These are phyloP conservation scores for Russula sp. DNA, from an alignment of 768 basidiomycete species.

Conservation along the genomic window DNA sequence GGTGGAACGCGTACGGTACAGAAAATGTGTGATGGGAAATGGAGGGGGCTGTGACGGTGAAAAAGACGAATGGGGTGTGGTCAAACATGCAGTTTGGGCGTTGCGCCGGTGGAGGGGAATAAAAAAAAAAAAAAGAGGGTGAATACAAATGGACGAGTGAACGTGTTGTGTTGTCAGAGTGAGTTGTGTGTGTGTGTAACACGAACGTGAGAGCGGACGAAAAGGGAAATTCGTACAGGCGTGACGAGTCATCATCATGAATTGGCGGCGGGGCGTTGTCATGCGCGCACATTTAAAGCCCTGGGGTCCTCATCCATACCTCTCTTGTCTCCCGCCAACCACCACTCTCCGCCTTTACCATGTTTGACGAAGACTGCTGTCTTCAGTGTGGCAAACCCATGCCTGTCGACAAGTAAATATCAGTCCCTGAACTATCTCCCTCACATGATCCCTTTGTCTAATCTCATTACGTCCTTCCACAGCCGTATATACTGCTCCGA, in stretches of 20 bases:
- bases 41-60: constrained; percentile 6
- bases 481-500: constrained; percentile 24
- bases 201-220: neutral
- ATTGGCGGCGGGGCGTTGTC: constrained; percentile 8
- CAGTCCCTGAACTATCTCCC: constrained; percentile 8
- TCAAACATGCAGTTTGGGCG: constrained; percentile 13
- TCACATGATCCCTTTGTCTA: constrained; percentile 15
- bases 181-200: no score
- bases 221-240: neutral
- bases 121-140: neutral
- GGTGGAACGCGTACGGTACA: neutral
- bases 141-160: neutral
- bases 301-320: neutral
- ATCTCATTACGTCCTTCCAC: constrained; percentile 18
- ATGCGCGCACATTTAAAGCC: constrained; percentile 15
- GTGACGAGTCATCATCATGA: constrained; percentile 12
- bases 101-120: neutral
- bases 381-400: constrained; percentile 25
- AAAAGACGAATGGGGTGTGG: neutral
- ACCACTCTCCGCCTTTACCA: neutral
- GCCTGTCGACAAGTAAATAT: constrained; percentile 18
- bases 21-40: constrained; percentile 1
- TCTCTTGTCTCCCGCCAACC: constrained; percentile 4
- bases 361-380: constrained; percentile 28
- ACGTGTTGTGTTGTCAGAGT: neutral